Evolutionary conservation across 2,329 filamentous ascomycete species (phyloP).

Genomic region (Xenosphaeropsis pyriputrescens): DNA sequence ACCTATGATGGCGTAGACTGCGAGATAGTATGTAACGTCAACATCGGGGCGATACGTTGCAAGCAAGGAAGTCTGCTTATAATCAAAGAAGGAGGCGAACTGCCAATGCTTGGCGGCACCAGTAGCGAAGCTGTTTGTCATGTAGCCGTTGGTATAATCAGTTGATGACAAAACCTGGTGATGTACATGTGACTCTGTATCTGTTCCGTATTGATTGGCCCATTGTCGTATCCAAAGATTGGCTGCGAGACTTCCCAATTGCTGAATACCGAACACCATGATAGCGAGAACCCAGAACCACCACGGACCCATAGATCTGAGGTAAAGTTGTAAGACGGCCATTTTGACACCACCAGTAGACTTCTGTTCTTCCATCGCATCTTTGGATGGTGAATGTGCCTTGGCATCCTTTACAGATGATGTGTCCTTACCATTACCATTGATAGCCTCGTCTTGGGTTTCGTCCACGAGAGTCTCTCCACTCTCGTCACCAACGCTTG

Average conservation of each 20-base stretch:
- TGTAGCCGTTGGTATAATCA: conserved; percentile 3
- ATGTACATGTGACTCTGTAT: not conserved
- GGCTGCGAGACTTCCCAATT: conserved; percentile 72
- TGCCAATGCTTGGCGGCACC: conserved; percentile 13
- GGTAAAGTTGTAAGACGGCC: conserved; percentile 73
- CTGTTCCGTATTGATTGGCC: conserved; percentile 69
- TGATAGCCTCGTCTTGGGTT: conserved; percentile 21
- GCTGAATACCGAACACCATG: conserved; percentile 65
- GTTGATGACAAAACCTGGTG: conserved; percentile 1
- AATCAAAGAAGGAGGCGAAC: conserved; percentile 17
- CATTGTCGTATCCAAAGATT: conserved; percentile 93
- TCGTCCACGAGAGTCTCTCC: conserved; percentile 33
- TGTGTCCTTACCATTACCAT: conserved; percentile 30
- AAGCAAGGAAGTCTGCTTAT: conserved; percentile 15
- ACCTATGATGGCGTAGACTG: conserved; percentile 70
- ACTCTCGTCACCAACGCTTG: conserved; percentile 53
- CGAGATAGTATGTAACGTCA: conserved; percentile 71
- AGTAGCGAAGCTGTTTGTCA: conserved; percentile 9
- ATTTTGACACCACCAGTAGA: conserved; percentile 78
- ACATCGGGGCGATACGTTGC: conserved; percentile 35
- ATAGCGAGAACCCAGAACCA: conserved; percentile 80
- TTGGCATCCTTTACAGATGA: conserved; percentile 29
- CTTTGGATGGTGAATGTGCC: conserved; percentile 20
- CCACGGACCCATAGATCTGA: conserved; percentile 87
- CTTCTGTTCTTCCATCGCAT: conserved; percentile 60